These are phyloP conservation scores for Suillus americanus DNA, from an alignment of 768 basidiomycete species.

Conservation along the genomic window DNA sequence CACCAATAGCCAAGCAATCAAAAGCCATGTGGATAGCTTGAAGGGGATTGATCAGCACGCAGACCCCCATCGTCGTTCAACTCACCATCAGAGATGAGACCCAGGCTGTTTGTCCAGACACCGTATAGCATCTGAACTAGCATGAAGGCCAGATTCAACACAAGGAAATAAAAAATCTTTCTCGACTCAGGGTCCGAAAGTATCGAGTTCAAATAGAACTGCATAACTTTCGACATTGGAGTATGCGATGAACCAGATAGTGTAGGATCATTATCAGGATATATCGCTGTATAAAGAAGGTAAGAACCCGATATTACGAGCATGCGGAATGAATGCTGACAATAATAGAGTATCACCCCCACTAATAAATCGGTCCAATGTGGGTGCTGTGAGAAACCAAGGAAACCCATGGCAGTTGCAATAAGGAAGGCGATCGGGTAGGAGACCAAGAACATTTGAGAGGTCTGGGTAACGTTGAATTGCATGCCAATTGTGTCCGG, in stretches of 20 bases:
- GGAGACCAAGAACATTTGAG: slow-evolving; percentile 58
- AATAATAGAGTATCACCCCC: slow-evolving; percentile 59
- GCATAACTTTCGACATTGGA: slow-evolving; percentile 52
- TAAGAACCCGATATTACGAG: not conserved
- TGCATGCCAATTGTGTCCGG: slow-evolving; percentile 50
- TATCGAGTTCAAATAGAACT: slow-evolving; percentile 85
- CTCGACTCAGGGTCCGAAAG: slow-evolving; percentile 89
- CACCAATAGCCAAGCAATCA: slow-evolving; percentile 95
- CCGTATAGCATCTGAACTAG: slow-evolving; percentile 96
- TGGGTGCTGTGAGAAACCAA: slow-evolving; percentile 64
- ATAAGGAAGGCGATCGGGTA: slow-evolving; percentile 52
- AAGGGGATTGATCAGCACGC: slow-evolving; percentile 4
- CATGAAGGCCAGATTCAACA: slow-evolving; percentile 96
- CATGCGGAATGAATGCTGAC: slow-evolving; percentile 37
- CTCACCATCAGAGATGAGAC: slow-evolving; percentile 94
- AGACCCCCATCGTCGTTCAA: slow-evolving; percentile 3
- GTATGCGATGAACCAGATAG: slow-evolving; percentile 46
- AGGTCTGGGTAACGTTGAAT: slow-evolving; percentile 47
- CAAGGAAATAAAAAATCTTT: slow-evolving; percentile 95
- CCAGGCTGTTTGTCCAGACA: slow-evolving; percentile 95
- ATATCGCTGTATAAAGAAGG: slow-evolving; percentile 43
- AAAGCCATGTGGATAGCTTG: slow-evolving; percentile 99
- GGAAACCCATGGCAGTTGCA: slow-evolving; percentile 52
- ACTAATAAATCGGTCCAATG: slow-evolving; percentile 60
- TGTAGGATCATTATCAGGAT: slow-evolving; percentile 45